phyloP scores from a whole-genome alignment of 306 rosid species.

The Fragaria vesca region DNA sequence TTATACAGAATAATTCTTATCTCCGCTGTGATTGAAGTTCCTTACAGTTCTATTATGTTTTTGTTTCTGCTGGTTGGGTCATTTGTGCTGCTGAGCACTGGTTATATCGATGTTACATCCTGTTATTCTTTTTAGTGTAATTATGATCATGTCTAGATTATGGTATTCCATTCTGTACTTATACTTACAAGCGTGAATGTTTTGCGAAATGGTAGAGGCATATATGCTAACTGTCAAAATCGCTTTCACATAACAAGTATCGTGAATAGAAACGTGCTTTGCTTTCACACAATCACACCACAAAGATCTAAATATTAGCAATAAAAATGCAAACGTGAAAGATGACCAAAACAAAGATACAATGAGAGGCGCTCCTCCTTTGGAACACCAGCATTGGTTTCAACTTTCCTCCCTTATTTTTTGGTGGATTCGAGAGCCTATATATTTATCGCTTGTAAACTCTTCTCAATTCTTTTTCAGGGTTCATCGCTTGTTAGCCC shows the following conservation, averaged over 20 bases:
- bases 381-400: no score
- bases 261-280: not conserved
- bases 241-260: not conserved
- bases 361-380: not conserved
- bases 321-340: not conserved
- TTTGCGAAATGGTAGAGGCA: not conserved
- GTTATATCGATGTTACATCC: not conserved
- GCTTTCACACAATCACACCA: not conserved
- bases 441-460: no score
- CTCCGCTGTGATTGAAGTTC: not conserved
- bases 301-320: not conserved
- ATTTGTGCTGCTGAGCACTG: not conserved
- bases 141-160: not conserved
- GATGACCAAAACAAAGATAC: not conserved
- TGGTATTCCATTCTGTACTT: no score
- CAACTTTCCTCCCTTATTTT: not conserved
- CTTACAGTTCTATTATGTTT: not conserved
- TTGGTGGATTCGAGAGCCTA: no score
- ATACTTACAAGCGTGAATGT: not conserved
- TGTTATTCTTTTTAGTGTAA: not conserved
- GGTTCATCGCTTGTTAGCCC: no score
- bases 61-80: not conserved
- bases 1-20: not conserved
- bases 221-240: not conserved
- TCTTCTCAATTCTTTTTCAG: no score